Conservation (phyloP, 2,329 filamentous ascomycete species). For the Tothia fuscella region DNA sequence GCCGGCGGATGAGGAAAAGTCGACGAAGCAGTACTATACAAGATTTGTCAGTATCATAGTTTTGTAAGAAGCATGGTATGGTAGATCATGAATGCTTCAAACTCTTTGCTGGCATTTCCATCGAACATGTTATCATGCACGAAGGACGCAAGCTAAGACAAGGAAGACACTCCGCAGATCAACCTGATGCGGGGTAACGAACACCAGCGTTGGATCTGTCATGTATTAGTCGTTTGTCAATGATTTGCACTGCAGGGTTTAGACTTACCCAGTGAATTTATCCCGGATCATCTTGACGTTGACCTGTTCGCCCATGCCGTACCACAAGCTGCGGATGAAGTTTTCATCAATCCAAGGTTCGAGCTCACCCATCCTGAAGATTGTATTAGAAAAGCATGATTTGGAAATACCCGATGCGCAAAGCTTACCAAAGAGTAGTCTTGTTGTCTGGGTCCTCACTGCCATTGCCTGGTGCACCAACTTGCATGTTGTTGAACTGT, state of each 20-base stretch:
- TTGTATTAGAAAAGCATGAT: background rate
- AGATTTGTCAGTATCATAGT: too few relatives aligned
- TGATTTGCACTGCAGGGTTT: conserved; percentile 3
- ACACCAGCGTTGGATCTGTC: conserved; percentile 87
- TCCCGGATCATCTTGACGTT: conserved; percentile 99
- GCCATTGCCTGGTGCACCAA: conserved; percentile 18
- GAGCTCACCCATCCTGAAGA: conserved; percentile 87
- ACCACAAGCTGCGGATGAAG: conserved; percentile 93
- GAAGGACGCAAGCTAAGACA: too few relatives aligned
- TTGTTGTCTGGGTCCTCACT: conserved; percentile 35
- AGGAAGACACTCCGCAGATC: too few relatives aligned
- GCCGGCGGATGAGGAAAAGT: conserved; percentile 71
- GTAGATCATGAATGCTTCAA: too few relatives aligned
- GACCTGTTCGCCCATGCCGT: conserved; percentile 82
- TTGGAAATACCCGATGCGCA: background rate
- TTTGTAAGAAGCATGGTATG: too few relatives aligned
- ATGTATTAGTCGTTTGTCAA: conserved; percentile 26
- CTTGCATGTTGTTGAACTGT: background rate
- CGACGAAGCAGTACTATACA: conserved; percentile 99
- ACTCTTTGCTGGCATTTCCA: too few relatives aligned
- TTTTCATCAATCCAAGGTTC: conserved; percentile 99
- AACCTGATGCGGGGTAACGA: too few relatives aligned
- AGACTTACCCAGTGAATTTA: conserved; percentile 84
- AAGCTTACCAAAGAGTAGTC: conserved; percentile 41
- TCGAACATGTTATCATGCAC: too few relatives aligned